Conservation (phyloP, 371 early-diverging fungal species). For the Catenaria anguillulae region DNA sequence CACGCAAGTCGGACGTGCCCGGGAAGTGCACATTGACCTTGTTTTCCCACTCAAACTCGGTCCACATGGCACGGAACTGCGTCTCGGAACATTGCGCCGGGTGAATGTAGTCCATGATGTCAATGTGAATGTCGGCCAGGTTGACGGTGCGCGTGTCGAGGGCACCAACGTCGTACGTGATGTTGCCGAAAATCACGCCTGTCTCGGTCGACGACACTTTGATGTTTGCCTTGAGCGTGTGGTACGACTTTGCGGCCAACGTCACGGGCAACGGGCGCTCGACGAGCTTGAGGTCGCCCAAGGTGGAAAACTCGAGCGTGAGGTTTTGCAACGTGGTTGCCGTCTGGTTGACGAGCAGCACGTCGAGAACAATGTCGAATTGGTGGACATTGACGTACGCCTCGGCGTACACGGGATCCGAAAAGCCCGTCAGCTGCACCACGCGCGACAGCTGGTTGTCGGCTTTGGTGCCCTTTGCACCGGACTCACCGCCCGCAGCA, state of each 20-base stretch:
- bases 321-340: constrained; percentile 89
- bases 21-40: constrained; percentile 77
- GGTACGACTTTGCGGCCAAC: constrained; percentile 83
- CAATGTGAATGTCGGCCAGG: constrained; percentile 90
- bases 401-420: constrained; percentile 98
- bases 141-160: constrained; percentile 72
- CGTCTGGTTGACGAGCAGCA: constrained; percentile 97
- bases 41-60: constrained; percentile 98
- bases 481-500: constrained; percentile 22
- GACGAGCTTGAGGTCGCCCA: constrained; percentile 94
- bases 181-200: constrained; percentile 93
- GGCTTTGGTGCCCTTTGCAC: constrained; percentile 56
- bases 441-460: constrained; percentile 54
- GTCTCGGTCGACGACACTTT: constrained; percentile 96
- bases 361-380: constrained; percentile 92
- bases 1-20: constrained; percentile 25
- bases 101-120: constrained; percentile 97
- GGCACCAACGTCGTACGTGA: constrained; percentile 85
- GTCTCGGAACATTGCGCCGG: constrained; percentile 79
- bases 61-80: constrained; percentile 94
- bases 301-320: constrained; percentile 89
- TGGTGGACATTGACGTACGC: constrained; percentile 91
- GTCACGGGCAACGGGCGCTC: constrained; percentile 83
- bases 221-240: constrained; percentile 85
- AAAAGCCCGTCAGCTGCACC: constrained; percentile 90